phyloP scores from a whole-genome alignment of 2,329 filamentous ascomycete species.

The Chrysoporthe austroafricana region DNA sequence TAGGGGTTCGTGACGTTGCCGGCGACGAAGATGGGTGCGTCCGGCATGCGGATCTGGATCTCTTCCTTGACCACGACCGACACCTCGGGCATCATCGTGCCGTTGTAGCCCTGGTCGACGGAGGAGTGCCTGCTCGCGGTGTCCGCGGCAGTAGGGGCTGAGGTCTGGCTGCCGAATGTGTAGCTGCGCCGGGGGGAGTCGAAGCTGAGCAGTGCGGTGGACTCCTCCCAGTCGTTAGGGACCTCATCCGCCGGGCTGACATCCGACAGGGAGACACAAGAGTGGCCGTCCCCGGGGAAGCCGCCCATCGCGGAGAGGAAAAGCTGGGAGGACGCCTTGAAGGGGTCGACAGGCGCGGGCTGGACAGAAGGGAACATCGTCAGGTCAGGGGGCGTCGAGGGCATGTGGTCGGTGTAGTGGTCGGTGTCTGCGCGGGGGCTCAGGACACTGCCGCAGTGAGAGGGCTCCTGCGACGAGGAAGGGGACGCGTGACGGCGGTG shows the following conservation, averaged over 20 bases:
- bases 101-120: conserved; percentile 28
- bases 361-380: conserved; percentile 37
- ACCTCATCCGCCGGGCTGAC: conserved; percentile 40
- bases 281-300: conserved; percentile 28
- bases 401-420: conserved; percentile 40
- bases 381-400: conserved; percentile 44
- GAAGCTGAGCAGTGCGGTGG: conserved; percentile 34
- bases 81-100: conserved; percentile 36
- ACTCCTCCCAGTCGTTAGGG: conserved; percentile 36
- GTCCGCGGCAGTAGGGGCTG: conserved; percentile 33
- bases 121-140: conserved; percentile 26
- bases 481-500: conserved; percentile 41
- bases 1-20: conserved; percentile 10
- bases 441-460: conserved; percentile 42
- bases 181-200: conserved; percentile 33
- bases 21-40: not conserved
- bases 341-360: conserved; percentile 34
- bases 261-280: conserved; percentile 42
- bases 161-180: conserved; percentile 40
- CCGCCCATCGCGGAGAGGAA: conserved; percentile 37
- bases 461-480: conserved; percentile 42
- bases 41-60: conserved; percentile 8
- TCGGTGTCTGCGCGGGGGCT: conserved; percentile 48
- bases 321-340: conserved; percentile 34
- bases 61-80: conserved; percentile 23